These are phyloP conservation scores for Lentinula edodes DNA, from an alignment of 768 basidiomycete genomes.

Conservation along the genomic window DNA sequence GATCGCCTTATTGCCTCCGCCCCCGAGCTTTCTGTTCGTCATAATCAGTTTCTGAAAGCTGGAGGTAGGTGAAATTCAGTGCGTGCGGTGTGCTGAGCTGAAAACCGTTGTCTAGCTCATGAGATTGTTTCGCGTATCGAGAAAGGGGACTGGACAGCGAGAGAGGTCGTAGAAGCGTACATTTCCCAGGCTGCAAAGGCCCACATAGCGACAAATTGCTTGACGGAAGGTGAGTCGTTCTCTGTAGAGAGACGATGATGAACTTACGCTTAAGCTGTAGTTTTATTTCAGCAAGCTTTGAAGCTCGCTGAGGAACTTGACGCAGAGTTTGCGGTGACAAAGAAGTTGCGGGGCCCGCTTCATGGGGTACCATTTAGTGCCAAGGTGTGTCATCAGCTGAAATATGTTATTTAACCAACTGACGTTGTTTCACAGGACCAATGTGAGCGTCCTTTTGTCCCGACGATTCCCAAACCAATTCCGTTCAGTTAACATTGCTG, in stretches of 20 bases:
- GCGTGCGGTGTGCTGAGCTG: too few relatives aligned
- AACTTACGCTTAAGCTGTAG: slow-evolving; percentile 27
- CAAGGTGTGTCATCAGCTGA: slow-evolving; percentile 28
- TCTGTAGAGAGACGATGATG: background rate
- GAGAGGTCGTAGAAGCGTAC: slow-evolving; percentile 36
- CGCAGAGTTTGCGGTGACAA: slow-evolving; percentile 51
- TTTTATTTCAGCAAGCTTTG: slow-evolving; percentile 66
- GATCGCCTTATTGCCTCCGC: background rate
- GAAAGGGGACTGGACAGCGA: slow-evolving; percentile 39
- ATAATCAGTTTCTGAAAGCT: background rate
- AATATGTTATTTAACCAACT: slow-evolving; percentile 58
- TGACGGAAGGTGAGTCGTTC: slow-evolving; percentile 65
- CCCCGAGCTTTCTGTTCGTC: background rate
- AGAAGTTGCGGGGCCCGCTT: slow-evolving; percentile 56
- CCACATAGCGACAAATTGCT: slow-evolving; percentile 64
- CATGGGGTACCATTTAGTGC: slow-evolving; percentile 75
- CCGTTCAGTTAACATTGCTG: slow-evolving; percentile 80
- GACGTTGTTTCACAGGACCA: slow-evolving; percentile 37
- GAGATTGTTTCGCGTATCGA: slow-evolving; percentile 39
- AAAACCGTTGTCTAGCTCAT: slow-evolving; percentile 16
- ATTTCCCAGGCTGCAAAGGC: slow-evolving; percentile 43
- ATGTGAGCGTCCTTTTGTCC: slow-evolving; percentile 61
- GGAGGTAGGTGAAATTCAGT: background rate
- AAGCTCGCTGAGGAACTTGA: slow-evolving; percentile 62
- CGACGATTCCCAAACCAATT: slow-evolving; percentile 79